Base-by-base conservation (phyloP, 257 asterid species). In the Datura wrightii region DNA sequence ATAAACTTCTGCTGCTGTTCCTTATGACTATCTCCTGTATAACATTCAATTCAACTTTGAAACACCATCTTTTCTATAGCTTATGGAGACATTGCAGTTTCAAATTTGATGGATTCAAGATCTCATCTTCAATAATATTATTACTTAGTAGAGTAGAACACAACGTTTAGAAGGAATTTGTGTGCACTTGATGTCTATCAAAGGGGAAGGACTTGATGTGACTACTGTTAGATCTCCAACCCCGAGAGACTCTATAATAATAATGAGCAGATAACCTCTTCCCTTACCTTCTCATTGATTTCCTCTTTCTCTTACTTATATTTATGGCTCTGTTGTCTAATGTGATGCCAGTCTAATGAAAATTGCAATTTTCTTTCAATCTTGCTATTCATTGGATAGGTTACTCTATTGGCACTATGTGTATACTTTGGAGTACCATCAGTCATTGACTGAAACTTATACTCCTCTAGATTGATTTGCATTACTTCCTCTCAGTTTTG, bases 101-200 rank as follows among this genome's bases (percentile, higher is more conserved):
- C 78, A 69, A 69, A 39, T 69, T 36, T 69, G 10, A 69, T 4
- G 52, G 52, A 39, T 37, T 39, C 78, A 7, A 69, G 52, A 69
- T 67, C 78, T 16, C 3, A 69, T 69, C 31, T 69, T 1, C 31
- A 36, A 39, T 69, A 39, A 69, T 69, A 69, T 69, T 15, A 15
- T 24, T 24, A 24, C 31, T 67, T 67, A 39, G 78, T 39, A 39
- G 3, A 69, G 78, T 69, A 7, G 52, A 69, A 39, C 13, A 69
- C 78, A 69, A 8, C 3, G 1, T 69, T 16, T 67, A 67, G 6
- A 39, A 39, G 78, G 78, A 8, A 69, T 69, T 67, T 63, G 70
- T 63, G 70, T 31, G 70, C 70, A 62, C 18, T 63, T 63, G 70
- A 63, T 63, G 70, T 63, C 42, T 10, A 63, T 63, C 18, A 11